These are phyloP conservation scores for Metarhizium guizhouense DNA, from an alignment of 2,329 filamentous ascomycete genomes.

Conservation along the genomic window DNA sequence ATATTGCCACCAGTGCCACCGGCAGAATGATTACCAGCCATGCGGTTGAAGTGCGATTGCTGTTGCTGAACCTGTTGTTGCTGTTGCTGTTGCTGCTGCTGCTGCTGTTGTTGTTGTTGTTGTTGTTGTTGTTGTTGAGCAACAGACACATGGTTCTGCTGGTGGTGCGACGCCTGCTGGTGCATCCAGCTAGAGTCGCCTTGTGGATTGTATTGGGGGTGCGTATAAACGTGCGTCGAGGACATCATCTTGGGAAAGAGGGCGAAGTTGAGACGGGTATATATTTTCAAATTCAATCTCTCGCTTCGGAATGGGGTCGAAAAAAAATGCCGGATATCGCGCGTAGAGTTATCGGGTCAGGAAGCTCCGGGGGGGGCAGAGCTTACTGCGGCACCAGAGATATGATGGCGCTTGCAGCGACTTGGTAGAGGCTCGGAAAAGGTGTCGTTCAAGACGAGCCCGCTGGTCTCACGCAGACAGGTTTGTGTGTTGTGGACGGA, in stretches of 20 bases:
- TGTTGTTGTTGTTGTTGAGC: conserved; percentile 37
- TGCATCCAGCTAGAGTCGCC: conserved; percentile 59
- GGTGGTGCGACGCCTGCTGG: conserved; percentile 50
- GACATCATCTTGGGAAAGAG: conserved; percentile 45
- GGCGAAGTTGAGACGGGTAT: background rate
- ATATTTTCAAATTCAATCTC: background rate
- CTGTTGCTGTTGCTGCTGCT: conserved; percentile 35
- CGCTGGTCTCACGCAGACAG: background rate
- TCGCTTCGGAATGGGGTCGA: background rate
- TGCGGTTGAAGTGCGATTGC: conserved; percentile 59
- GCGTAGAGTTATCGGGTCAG: background rate
- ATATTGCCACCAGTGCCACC: conserved; percentile 31
- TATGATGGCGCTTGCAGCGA: background rate
- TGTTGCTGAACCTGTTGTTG: conserved; percentile 40
- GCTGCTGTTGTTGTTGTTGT: conserved; percentile 29
- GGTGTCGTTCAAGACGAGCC: background rate
- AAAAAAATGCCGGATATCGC: background rate
- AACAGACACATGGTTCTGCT: conserved; percentile 48
- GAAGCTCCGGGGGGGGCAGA: background rate
- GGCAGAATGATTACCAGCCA: conserved; percentile 56
- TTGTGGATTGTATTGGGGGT: conserved; percentile 58
- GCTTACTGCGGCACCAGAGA: background rate
- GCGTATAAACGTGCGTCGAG: conserved; percentile 55
- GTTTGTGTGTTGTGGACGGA: background rate
- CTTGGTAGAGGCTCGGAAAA: background rate